These are phyloP conservation scores for Chytriomyces confervae DNA, from an alignment of 192 early-diverging fungal species.

Conservation along the genomic window DNA sequence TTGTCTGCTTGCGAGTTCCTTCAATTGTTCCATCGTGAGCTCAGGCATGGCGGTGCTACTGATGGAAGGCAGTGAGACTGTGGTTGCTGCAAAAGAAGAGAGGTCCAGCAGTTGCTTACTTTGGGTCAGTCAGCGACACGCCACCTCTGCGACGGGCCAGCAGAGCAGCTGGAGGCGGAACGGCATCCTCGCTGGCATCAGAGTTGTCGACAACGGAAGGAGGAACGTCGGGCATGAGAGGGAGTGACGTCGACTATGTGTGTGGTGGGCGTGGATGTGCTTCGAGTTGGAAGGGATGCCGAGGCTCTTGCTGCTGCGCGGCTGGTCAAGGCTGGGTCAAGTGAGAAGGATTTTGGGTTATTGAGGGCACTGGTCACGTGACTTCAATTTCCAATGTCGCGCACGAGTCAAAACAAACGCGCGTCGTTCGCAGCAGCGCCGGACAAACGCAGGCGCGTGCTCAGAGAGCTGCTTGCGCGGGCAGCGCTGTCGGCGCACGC, in stretches of 20 bases:
- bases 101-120: background rate
- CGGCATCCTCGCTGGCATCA: background rate
- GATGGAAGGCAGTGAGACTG: background rate
- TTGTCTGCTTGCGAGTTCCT: background rate
- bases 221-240: background rate
- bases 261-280: background rate
- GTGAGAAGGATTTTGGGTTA: too few relatives aligned
- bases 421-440: too few relatives aligned
- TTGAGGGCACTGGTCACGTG: too few relatives aligned
- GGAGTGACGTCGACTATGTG: background rate
- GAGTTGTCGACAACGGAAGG: background rate
- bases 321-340: background rate
- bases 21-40: background rate
- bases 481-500: too few relatives aligned
- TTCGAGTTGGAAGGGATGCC: too few relatives aligned
- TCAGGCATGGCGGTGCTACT: background rate
- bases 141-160: background rate
- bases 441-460: too few relatives aligned
- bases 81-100: background rate
- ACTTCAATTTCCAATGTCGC: too few relatives aligned
- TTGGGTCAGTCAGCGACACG: background rate
- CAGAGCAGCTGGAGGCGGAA: constrained; percentile 5
- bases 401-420: too few relatives aligned
- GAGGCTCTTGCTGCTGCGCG: background rate
- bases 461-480: too few relatives aligned